Evolutionary conservation across 2,329 filamentous ascomycete species (phyloP).

Genomic region (Aspergillus hortae): DNA sequence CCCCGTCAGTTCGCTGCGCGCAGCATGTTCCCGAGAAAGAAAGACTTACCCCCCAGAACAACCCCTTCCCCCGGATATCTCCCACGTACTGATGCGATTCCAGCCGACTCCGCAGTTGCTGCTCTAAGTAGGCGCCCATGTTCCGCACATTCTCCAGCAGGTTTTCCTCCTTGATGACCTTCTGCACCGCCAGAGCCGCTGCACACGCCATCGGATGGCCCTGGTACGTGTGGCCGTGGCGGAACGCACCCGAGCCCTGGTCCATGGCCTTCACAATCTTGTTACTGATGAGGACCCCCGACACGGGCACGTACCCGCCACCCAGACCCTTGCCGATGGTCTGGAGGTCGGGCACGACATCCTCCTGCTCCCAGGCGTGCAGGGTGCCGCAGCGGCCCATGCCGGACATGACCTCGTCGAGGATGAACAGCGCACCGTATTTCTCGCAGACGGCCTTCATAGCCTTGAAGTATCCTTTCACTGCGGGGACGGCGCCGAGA

Average conservation of each 20-base stretch:
- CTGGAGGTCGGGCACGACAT: constrained; percentile 57
- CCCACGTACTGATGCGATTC: constrained; percentile 50
- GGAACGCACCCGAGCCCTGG: constrained; percentile 48
- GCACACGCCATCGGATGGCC: constrained; percentile 56
- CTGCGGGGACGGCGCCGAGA: constrained; percentile 65
- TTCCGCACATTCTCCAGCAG: constrained; percentile 56
- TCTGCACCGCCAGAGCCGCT: constrained; percentile 60
- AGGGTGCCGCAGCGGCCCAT: constrained; percentile 57
- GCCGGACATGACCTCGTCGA: constrained; percentile 74
- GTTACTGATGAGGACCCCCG: constrained; percentile 51
- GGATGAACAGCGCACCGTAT: constrained; percentile 69
- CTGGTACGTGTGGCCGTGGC: constrained; percentile 61
- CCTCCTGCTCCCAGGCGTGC: constrained; percentile 59
- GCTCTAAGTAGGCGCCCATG: constrained; percentile 49
- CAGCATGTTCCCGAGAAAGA: not conserved
- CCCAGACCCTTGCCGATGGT: constrained; percentile 59
- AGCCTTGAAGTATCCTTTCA: constrained; percentile 65
- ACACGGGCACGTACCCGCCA: constrained; percentile 55
- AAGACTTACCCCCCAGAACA: constrained; percentile 56
- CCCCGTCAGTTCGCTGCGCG: not conserved
- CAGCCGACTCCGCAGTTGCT: constrained; percentile 44
- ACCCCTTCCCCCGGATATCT: constrained; percentile 55
- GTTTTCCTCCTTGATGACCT: constrained; percentile 54
- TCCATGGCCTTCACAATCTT: constrained; percentile 48
- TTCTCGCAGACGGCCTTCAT: constrained; percentile 66